Evolutionary conservation across 192 early-diverging fungal genomes (phyloP).

Genomic region (Umbelopsis ramanniana): DNA sequence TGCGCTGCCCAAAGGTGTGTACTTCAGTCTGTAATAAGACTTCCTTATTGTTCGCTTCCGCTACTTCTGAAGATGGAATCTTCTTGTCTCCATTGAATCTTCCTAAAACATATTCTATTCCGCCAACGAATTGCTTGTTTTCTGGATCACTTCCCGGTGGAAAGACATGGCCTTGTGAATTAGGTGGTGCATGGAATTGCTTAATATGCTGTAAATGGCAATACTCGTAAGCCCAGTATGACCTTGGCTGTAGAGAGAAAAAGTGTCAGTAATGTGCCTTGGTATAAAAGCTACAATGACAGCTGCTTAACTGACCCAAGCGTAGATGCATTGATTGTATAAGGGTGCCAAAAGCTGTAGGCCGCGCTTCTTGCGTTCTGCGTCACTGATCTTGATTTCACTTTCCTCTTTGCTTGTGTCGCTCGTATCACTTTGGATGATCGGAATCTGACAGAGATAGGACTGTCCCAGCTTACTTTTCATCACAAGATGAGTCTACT

Average conservation of each 20-base stretch:
- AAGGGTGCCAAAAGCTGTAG: conserved; percentile 59
- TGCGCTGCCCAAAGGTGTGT: conserved; percentile 3
- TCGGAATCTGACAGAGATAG: conserved; percentile 3
- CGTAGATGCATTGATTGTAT: conserved; percentile 52
- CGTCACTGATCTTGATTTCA: background rate
- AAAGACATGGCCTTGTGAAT: background rate
- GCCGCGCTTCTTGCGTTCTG: conserved; percentile 47
- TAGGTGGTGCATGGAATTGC: conserved; percentile 30
- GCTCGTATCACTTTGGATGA: background rate
- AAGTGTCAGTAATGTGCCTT: background rate
- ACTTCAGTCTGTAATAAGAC: background rate
- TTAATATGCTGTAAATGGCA: conserved; percentile 62
- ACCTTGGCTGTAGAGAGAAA: conserved; percentile 30
- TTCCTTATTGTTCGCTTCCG: background rate
- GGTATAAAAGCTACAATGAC: conserved; percentile 26
- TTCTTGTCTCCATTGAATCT: conserved; percentile 2
- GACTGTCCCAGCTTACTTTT: conserved; percentile 4
- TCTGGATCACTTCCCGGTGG: conserved; percentile 1
- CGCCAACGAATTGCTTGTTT: background rate
- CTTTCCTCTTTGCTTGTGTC: background rate
- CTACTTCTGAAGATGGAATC: background rate
- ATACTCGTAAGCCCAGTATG: conserved; percentile 88
- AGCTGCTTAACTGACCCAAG: conserved; percentile 20
- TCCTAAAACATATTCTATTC: conserved; percentile 8
- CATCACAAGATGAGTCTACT: background rate